These are phyloP conservation scores for Neofusicoccum sp. DNA, from an alignment of 2,329 filamentous ascomycete genomes.

Conservation along the genomic window DNA sequence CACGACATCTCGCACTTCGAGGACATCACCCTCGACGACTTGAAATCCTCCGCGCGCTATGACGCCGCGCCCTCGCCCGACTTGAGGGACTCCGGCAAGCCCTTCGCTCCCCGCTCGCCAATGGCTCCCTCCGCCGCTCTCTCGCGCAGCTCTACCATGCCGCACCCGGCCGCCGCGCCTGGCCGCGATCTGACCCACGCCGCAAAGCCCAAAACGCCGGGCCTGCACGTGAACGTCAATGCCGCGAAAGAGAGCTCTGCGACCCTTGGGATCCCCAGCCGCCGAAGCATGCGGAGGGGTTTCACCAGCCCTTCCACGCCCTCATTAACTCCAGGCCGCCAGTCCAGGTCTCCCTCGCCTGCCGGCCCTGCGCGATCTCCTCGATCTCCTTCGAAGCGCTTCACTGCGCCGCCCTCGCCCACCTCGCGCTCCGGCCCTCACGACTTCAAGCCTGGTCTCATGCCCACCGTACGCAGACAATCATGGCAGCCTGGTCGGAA, in stretches of 20 bases:
- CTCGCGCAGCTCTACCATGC: constrained; percentile 2
- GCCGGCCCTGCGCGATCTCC: constrained; percentile 31
- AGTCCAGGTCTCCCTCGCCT: constrained; percentile 41
- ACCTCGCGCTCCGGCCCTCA: constrained; percentile 34
- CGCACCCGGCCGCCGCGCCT: neutral
- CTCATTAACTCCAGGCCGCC: constrained; percentile 33
- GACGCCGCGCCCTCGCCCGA: neutral
- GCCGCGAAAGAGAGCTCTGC: constrained; percentile 19
- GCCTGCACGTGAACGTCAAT: constrained; percentile 43
- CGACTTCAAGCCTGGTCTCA: constrained; percentile 33
- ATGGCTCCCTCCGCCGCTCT: constrained; percentile 13
- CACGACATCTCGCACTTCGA: constrained; percentile 86
- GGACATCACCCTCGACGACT: constrained; percentile 84
- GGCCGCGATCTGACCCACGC: constrained; percentile 42
- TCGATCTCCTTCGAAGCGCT: constrained; percentile 30
- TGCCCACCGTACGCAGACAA: constrained; percentile 45
- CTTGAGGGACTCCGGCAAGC: constrained; percentile 16
- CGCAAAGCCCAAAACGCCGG: constrained; percentile 42
- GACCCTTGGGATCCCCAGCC: constrained; percentile 42
- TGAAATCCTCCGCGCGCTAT: constrained; percentile 44
- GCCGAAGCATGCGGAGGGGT: constrained; percentile 41
- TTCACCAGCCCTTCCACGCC: constrained; percentile 44
- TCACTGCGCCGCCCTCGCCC: constrained; percentile 19
- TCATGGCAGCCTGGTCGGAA: constrained; percentile 73
- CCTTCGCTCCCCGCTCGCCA: constrained; percentile 14